Base-by-base conservation (phyloP, 345 rosid genomes). In the Heritiera fomes region DNA sequence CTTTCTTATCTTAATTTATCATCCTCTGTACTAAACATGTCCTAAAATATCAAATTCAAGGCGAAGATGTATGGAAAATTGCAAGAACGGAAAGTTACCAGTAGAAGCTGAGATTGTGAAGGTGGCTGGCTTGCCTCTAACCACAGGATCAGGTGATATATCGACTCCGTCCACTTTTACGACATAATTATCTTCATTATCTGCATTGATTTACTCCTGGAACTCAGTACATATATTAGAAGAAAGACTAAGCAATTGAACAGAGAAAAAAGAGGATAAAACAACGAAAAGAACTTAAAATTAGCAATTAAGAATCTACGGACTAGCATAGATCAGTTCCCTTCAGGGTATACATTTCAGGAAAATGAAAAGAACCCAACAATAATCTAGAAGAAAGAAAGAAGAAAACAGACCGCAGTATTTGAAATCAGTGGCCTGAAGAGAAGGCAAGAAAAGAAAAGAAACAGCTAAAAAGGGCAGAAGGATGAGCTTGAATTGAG, bases 101-200 rank as follows among this genome's bases (percentile, higher is more conserved):
- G 90, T 76, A 58, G 88, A 82, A 72, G 87, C 87, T 7, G 82
- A 85, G 76, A 90, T 82, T 14, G 77, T 81, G 65, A 90, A 88
- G 74, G 86, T 83, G 59, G 91, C 90, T 5, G 85, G 86, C 50
- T 82, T 23, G 30, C 91, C 91, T 41, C 84, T 60, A 32, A 73
- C 81, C 62, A 90, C 89, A 0, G 91, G 91, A 49, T 82, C 38
- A 13, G 93, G 91, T 3, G 84, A 80, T 79, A 90, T 86, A 62
- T 74, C 70, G n/a, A 90, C 86, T 75, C 85, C 87, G 2, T 69
- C n/a, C 32, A 90, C 86, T 79, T 83, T 86, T 49, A 90, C 89
- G 53, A 59, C 83, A 71, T 83, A 88, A 71, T 66, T 28, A 28
- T 56, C 89, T 77, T 84, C 72, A 46, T 82, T 74, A 66, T 86